A percentile compares a stretch with the other conserved stretches of the same genome.
Conservation (phyloP, 805 yeast species). For the Kurtzmaniella cleridarum region DNA sequence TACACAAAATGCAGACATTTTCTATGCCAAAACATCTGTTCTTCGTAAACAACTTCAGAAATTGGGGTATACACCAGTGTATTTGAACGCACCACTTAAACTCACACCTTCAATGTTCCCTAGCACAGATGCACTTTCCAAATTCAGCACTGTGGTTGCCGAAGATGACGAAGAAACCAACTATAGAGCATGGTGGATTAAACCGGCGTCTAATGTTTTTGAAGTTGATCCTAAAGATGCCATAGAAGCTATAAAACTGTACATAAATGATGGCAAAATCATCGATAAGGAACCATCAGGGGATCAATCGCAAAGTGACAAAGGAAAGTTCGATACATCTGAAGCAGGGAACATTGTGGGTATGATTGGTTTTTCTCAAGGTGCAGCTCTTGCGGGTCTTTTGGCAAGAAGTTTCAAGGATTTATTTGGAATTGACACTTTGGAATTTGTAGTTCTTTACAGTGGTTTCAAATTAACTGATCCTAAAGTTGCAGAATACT, state of each 20-base stretch:
- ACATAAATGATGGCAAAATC: constrained; percentile 53
- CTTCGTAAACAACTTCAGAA: constrained; percentile 69
- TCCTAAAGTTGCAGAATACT: constrained; percentile 18
- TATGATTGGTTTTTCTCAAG: constrained; percentile 87
- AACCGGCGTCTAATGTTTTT: constrained; percentile 39
- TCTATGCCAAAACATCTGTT: constrained; percentile 87
- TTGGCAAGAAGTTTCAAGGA: constrained; percentile 55
- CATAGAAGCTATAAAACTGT: constrained; percentile 41
- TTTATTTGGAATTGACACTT: constrained; percentile 37
- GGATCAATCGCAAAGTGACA: constrained; percentile 15
- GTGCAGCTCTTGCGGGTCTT: constrained; percentile 81
- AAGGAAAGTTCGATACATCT: constrained; percentile 8
- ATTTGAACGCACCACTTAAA: constrained; percentile 71
- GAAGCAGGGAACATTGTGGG: constrained; percentile 72
- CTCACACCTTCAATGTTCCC: constrained; percentile 71
- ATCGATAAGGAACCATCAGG: constrained; percentile 15
- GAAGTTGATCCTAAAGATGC: constrained; percentile 46
- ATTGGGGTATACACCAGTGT: constrained; percentile 64
- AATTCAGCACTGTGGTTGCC: constrained; percentile 38
- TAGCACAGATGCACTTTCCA: constrained; percentile 52
- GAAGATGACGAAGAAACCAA: constrained; percentile 24
- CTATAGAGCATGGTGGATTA: constrained; percentile 75
- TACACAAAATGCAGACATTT: constrained; percentile 76
- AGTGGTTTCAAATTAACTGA: constrained; percentile 53
- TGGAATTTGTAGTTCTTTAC: constrained; percentile 73